Evolutionary conservation across 169 alveolate species (phyloP), one percentile per base, ranked within the genome.

Genomic region (Plasmodium adleri): DNA sequence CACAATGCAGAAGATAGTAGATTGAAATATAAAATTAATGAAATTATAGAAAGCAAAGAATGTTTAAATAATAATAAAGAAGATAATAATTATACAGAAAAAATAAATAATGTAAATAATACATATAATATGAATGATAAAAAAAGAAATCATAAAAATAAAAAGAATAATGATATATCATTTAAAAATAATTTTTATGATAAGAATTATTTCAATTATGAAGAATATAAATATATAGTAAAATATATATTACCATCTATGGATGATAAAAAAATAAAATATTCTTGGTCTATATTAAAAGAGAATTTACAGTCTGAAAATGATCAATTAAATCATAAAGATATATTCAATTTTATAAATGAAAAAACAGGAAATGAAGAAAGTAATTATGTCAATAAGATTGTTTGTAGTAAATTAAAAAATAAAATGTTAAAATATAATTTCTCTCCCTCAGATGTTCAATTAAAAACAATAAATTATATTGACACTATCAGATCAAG

Each of bases 341-440:
- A 78, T 3, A 50, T 78, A 49, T 64, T 58, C 45, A 64, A 13
- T 47, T 78, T 66, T 39, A 64, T 78, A 50, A 78, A 78, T 66
- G 78, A 50, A 20, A 78, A 63, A 39, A 39, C 71, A 13, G 89
- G 71, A 13, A 66, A 78, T 78, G 68, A 78, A 43, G 32, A 78
- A 78, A 78, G 52, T 66, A 28, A 43, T 22, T 64, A 78, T 66
- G 71, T 78, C 13, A 78, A 66, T 60, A 78, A 78, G 67, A 78
- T 78, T 15, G 89, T 78, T 15, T 45, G 78, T 8, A 78, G 89
- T 13, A 64, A 78, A 26, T 50, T 78, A 67, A 78, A 78, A 78
- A 78, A 78, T 52, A 78, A 78, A 78, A 67, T 78, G 68, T 43
- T 78, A 32, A 78, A 78, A 28, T 66, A 78, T 59, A 78, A 78